Percentiles rank a stretch among this genome's conserved stretches.
Conservation (phyloP, 129 eudicot species). For the Arctium lappa region DNA sequence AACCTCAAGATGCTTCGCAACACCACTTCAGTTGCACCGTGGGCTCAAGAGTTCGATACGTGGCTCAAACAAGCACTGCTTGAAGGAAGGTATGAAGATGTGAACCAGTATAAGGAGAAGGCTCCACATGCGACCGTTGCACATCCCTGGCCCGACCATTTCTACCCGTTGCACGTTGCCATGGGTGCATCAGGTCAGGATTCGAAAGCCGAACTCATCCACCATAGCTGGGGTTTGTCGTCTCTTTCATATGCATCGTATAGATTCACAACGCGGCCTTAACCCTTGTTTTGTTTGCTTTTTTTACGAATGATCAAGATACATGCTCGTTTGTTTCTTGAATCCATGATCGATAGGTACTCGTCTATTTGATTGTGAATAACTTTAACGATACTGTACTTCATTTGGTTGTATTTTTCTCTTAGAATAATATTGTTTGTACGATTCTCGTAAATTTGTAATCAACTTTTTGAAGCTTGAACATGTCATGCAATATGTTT, state of each 20-base stretch:
- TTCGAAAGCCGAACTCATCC: conserved; percentile 71
- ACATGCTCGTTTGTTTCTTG: too few relatives aligned
- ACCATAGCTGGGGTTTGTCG: conserved; percentile 58
- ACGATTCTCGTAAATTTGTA: too few relatives aligned
- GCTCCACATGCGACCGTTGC: conserved; percentile 76
- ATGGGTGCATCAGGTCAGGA: conserved; percentile 77
- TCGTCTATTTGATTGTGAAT: too few relatives aligned
- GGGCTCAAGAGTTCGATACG: conserved; percentile 76
- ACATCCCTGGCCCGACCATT: conserved; percentile 80
- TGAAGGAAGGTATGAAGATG: conserved; percentile 75
- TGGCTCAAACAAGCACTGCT: conserved; percentile 77
- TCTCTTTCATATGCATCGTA: conserved; percentile 76
- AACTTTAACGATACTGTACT: too few relatives aligned
- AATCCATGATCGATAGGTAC: too few relatives aligned
- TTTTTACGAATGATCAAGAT: too few relatives aligned
- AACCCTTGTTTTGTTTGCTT: neutral
- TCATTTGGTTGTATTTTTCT: too few relatives aligned
- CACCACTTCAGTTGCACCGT: conserved; percentile 39
- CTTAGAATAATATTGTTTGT: too few relatives aligned
- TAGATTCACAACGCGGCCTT: conserved; percentile 40
- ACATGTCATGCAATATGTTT: too few relatives aligned
- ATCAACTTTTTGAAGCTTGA: too few relatives aligned
- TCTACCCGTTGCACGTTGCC: conserved; percentile 84
- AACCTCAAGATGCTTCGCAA: conserved; percentile 44
- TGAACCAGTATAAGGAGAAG: conserved; percentile 54